Conservation (phyloP, 768 basidiomycete species). For the Phaeotremella fagi region DNA sequence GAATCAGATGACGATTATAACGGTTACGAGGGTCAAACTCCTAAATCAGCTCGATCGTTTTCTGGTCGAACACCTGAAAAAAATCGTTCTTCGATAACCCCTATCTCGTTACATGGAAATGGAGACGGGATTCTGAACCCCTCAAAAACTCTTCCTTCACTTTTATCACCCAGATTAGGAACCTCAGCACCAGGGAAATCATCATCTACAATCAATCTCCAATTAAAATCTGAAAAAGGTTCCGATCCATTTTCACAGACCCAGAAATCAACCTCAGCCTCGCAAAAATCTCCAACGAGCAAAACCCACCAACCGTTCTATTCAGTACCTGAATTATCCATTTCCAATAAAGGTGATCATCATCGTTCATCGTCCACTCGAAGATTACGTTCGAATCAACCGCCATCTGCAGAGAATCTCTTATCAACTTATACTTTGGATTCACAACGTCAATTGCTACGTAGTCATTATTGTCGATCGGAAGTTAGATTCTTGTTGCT, state of each 20-base stretch:
- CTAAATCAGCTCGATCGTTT: neutral
- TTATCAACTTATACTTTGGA: constrained; percentile 64
- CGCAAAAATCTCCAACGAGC: neutral
- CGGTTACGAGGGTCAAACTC: neutral
- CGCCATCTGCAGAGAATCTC: constrained; percentile 51
- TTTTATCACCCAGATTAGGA: constrained; percentile 13
- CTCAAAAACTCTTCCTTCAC: constrained; percentile 19
- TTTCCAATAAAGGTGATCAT: constrained; percentile 4
- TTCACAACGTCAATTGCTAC: constrained; percentile 67
- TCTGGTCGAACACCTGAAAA: neutral
- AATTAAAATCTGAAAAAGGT: constrained; percentile 14
- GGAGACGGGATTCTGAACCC: constrained; percentile 7
- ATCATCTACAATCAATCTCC: neutral
- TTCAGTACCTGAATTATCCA: constrained; percentile 39
- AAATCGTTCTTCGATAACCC: neutral
- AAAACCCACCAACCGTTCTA: constrained; percentile 33
- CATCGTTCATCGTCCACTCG: constrained; percentile 1
- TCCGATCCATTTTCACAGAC: constrained; percentile 38
- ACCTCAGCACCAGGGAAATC: constrained; percentile 5
- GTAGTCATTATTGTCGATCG: constrained; percentile 87
- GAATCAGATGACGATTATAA: neutral
- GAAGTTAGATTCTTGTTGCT: constrained; percentile 81
- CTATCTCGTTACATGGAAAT: neutral
- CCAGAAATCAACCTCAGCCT: too few relatives aligned
- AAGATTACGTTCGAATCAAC: constrained; percentile 31